phyloP scores from a whole-genome alignment of 495 filamentous ascomycete species.

The Penicillium longicatenatum region DNA sequence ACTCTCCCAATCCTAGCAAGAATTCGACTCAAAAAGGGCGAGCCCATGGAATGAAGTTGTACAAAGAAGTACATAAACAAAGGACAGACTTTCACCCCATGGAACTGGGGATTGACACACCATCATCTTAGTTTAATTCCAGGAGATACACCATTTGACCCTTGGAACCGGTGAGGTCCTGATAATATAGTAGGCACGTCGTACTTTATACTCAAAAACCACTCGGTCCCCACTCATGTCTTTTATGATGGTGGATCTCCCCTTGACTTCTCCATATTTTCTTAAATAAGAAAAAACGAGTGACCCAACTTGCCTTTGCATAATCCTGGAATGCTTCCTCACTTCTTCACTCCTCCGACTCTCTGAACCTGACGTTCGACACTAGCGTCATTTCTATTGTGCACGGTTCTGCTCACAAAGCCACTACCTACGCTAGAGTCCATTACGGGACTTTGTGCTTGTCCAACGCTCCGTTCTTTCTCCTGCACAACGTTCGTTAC shows the following conservation, averaged over 20 bases:
- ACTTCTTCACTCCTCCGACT: not conserved
- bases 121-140: not conserved
- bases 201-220: not conserved
- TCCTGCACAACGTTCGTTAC: constrained; percentile 9
- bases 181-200: no score
- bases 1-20: not conserved
- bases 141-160: no score
- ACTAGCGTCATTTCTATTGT: not conserved
- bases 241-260: constrained; percentile 2
- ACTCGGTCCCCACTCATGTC: not conserved
- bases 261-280: not conserved
- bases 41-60: not conserved
- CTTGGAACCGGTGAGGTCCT: no score
- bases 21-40: not conserved
- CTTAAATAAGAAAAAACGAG: not conserved
- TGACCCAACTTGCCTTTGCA: not conserved
- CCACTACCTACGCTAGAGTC: constrained; percentile 17
- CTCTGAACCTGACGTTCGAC: not conserved
- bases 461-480: constrained; percentile 7
- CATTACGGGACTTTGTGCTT: constrained; percentile 14
- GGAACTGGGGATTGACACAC: not conserved
- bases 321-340: not conserved
- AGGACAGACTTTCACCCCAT: not conserved
- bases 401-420: constrained; percentile 16
- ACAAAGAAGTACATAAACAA: not conserved